A percentile compares a stretch with the other conserved stretches of the same genome.
These are phyloP conservation scores for Solanum etuberosum DNA, from an alignment of 257 asterid genomes.

Conservation along the genomic window DNA sequence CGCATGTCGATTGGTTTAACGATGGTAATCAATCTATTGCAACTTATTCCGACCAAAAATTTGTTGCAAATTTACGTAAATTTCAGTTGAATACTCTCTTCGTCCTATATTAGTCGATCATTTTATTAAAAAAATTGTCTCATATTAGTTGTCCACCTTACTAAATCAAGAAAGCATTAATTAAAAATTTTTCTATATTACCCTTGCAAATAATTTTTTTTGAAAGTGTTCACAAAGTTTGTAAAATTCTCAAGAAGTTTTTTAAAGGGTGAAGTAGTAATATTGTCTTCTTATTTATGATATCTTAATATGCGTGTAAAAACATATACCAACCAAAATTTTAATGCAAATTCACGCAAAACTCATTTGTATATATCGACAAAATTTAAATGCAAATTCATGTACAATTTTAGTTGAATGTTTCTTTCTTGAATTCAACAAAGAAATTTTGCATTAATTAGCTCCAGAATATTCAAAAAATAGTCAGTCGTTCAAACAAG, in stretches of 20 bases:
- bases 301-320: no score
- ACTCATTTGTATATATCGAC: neutral
- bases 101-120: no score
- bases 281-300: accelerated
- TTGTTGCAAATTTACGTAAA: neutral
- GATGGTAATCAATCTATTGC: neutral
- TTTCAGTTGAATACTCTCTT: neutral
- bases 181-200: no score
- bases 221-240: no score
- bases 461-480: neutral
- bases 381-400: neutral
- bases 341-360: neutral
- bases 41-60: neutral
- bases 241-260: no score
- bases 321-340: neutral
- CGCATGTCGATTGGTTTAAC: neutral
- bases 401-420: neutral
- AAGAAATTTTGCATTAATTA: neutral
- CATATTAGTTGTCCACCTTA: no score
- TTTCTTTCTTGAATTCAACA: neutral
- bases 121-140: no score
- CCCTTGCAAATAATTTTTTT: no score
- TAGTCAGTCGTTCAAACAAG: neutral
- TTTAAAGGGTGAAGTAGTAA: no score
- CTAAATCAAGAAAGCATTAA: no score